Percentiles rank a stretch among this genome's conserved stretches.
Evolutionary conservation across 1,139 yeast species (phyloP).

Genomic region (Hanseniaspora uvarum): DNA sequence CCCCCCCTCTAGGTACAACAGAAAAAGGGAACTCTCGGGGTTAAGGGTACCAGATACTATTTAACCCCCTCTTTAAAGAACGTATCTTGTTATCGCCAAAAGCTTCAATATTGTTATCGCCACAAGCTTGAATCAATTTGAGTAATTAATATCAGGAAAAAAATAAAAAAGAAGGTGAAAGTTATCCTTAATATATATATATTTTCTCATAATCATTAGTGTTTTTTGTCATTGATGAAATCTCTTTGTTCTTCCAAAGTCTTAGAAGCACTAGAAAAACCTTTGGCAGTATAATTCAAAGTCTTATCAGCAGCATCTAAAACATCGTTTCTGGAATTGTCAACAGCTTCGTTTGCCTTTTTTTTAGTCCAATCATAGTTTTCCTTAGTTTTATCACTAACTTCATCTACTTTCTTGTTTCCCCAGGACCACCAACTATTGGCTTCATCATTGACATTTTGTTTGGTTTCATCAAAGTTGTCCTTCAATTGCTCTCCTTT

Average conservation of each 20-base stretch:
- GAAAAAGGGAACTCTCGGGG: background rate
- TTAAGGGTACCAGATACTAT: too few relatives aligned
- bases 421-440: constrained; percentile 23
- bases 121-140: too few relatives aligned
- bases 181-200: background rate
- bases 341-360: background rate
- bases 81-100: too few relatives aligned
- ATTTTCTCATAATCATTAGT: background rate
- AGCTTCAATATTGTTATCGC: too few relatives aligned
- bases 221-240: constrained; percentile 8
- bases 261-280: constrained; percentile 9
- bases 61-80: too few relatives aligned
- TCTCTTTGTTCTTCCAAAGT: constrained; percentile 14
- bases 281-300: background rate
- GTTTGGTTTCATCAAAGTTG: constrained; percentile 21
- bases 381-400: constrained; percentile 24
- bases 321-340: constrained; percentile 6
- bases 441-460: constrained; percentile 5
- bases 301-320: constrained; percentile 17
- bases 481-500: constrained; percentile 28
- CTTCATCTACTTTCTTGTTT: constrained; percentile 26
- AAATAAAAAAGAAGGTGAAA: too few relatives aligned
- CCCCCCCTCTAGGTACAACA: too few relatives aligned
- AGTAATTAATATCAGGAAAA: too few relatives aligned
- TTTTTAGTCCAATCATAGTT: constrained; percentile 17